Conservation (phyloP, 176 grass and related monocot species). For the Triticum aestivum region IWGSC_CS_RefSeq_v2.1 NC_057796.1:384905681-384906180, state of each 20-base stretch:
- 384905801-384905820: conserved; percentile 73
- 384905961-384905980: conserved; percentile 93
- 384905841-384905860: background rate
- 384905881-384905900: background rate
- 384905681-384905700: conserved; percentile 93
- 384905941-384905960: conserved; percentile 82
- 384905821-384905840: conserved; percentile 47
- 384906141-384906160: conserved; percentile 80
- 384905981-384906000: conserved; percentile 78
- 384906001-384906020: conserved; percentile 92
- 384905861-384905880: background rate
- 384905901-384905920: background rate
- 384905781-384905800: conserved; percentile 96
- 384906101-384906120: conserved; percentile 71
- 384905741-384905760: conserved; percentile 90
- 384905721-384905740: conserved; percentile 80
- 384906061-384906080: conserved; percentile 89
- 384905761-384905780: conserved; percentile 94
- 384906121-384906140: conserved; percentile 89
- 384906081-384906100: conserved; percentile 82
- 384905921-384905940: conserved; percentile 97
- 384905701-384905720: conserved; percentile 82
- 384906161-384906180: conserved; percentile 92
- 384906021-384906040: conserved; percentile 86
- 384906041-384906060: conserved; percentile 93